Evolutionary conservation across 1,284 basidiomycete species (phyloP), one percentile per base, ranked within the genome.

Genomic region (Apiotrichum sp.): DNA sequence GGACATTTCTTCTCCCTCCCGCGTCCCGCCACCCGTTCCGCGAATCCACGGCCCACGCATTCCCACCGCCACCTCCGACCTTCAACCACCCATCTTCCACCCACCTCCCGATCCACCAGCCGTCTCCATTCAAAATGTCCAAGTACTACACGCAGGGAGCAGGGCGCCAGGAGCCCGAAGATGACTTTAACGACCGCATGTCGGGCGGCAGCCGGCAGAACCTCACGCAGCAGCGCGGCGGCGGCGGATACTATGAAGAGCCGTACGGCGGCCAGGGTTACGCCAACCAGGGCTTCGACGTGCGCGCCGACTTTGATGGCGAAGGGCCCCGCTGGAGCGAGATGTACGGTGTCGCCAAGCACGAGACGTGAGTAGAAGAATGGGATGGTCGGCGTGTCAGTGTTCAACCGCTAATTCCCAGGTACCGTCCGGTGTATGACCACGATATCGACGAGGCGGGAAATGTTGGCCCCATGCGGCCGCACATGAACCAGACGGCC

Each of bases 231-330:
- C 14, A 10, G 8, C 32, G 22, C 43, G 35, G 16, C 33, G 38
- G 39, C 33, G 49, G 63, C 29, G 11, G 40, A 8, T 65, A 64
- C 46, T 63, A 70, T 45, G 69, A 69, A 14, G 50, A 53, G 2
- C 50, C 51, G 22, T 22, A 22, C 22, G 22, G 22, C 22, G 22
- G 22, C 22, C 22, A 22, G 22, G 22, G 22, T 22, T 22, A 22
- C 0, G 67, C 69, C 56, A 67, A 69, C 44, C 82, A 78, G 34
- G 78, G 80, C 6, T 92, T 88, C 82, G 87, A 93, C 68, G 84
- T 93, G 39, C 89, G 86, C 69, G 88, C 89, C 8, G 90, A 93
- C 77, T 93, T 93, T 74, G 92, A 93, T 77, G 93, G 92, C 64
- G 72, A 82, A 4, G 90, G 90, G 0, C 90, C 89, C 22, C 79